Conservation (phyloP, 2,329 filamentous ascomycete species). For the Sporothrix curviconia region DNA sequence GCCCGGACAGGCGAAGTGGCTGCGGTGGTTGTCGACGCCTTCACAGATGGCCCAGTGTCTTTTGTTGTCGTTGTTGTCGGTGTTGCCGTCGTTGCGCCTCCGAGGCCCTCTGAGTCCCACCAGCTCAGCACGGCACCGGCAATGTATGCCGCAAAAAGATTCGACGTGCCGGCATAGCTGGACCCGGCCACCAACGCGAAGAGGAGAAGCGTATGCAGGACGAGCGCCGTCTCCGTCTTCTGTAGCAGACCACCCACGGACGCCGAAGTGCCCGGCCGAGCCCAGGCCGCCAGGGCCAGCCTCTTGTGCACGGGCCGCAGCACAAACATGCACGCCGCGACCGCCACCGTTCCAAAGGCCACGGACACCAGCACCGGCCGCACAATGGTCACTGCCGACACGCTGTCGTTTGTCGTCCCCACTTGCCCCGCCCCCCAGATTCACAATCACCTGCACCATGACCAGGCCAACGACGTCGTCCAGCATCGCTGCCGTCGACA, state of each 20-base stretch:
- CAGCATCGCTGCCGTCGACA: constrained; percentile 70
- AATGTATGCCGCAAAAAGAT: constrained; percentile 56
- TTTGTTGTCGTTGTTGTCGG: neutral
- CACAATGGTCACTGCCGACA: constrained; percentile 33
- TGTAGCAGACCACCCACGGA: constrained; percentile 24
- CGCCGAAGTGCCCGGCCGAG: constrained; percentile 15
- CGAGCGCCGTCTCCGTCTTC: constrained; percentile 32
- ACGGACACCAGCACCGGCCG: constrained; percentile 42
- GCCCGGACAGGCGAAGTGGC: neutral
- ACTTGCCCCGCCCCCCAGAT: constrained; percentile 49
- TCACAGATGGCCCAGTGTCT: too few species aligned
- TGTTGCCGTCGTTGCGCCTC: neutral
- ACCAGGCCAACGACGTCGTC: constrained; percentile 74
- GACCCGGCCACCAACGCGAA: constrained; percentile 43
- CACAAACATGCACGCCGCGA: constrained; percentile 40
- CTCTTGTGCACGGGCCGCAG: constrained; percentile 34
- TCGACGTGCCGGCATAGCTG: constrained; percentile 56
- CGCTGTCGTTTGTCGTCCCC: constrained; percentile 13
- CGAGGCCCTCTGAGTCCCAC: constrained; percentile 40
- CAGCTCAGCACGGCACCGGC: constrained; percentile 53
- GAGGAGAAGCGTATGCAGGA: constrained; percentile 44
- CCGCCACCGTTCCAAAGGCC: constrained; percentile 43
- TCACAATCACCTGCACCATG: constrained; percentile 69
- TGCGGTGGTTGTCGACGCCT: too few species aligned
- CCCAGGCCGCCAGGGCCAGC: constrained; percentile 28